Evolutionary conservation across 1,139 yeast species (phyloP).

Genomic region (Wickerhamomyces sp.): DNA sequence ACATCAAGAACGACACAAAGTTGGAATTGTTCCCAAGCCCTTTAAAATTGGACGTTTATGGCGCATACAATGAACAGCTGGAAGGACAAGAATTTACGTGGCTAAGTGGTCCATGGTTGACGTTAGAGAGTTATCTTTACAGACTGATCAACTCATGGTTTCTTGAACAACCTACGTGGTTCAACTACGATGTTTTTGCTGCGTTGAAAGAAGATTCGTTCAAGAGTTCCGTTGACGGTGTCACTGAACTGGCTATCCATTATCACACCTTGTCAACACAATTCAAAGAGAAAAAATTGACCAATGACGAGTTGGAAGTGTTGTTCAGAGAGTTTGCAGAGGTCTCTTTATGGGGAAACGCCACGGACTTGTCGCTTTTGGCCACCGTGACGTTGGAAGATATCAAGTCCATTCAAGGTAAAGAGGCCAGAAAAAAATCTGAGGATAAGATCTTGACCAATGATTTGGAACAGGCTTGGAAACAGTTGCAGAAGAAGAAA

Average conservation of each 20-base stretch:
- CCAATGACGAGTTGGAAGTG: slow-evolving; percentile 43
- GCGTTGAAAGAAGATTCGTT: slow-evolving; percentile 69
- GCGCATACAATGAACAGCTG: slow-evolving; percentile 46
- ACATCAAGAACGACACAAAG: slow-evolving; percentile 34
- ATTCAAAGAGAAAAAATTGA: slow-evolving; percentile 28
- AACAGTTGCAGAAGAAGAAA: slow-evolving; percentile 31
- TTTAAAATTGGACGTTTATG: slow-evolving; percentile 42
- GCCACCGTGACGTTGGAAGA: slow-evolving; percentile 85
- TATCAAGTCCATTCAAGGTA: slow-evolving; percentile 86
- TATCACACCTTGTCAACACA: slow-evolving; percentile 46
- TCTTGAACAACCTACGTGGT: slow-evolving; percentile 41
- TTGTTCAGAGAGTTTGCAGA: slow-evolving; percentile 77
- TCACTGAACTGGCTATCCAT: slow-evolving; percentile 73
- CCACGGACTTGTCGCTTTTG: slow-evolving; percentile 85
- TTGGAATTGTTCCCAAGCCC: slow-evolving; percentile 40
- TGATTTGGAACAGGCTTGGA: slow-evolving; percentile 70
- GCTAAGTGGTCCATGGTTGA: slow-evolving; percentile 92
- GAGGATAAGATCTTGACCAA: slow-evolving; percentile 79
- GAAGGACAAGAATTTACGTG: slow-evolving; percentile 43
- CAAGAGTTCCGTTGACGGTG: slow-evolving; percentile 69
- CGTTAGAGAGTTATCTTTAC: slow-evolving; percentile 79
- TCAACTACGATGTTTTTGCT: slow-evolving; percentile 65
- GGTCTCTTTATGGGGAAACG: slow-evolving; percentile 95
- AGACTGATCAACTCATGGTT: slow-evolving; percentile 52
- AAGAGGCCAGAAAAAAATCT: slow-evolving; percentile 75